Base-by-base conservation (phyloP, 2,329 filamentous ascomycete species). In the Phialocephala sp. region DNA sequence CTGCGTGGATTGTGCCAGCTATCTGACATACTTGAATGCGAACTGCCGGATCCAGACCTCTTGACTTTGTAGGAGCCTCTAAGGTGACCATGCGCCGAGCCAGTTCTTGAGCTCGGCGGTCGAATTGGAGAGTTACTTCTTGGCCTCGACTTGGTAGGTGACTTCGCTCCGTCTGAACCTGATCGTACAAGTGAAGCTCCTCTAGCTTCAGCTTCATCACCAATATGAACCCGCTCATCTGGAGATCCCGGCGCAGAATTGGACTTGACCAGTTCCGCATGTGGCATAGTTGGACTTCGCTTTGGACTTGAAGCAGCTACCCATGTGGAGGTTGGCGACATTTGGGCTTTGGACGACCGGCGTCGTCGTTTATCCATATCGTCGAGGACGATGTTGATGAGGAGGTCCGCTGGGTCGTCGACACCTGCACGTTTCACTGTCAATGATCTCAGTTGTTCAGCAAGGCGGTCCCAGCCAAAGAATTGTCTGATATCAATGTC, bases 401-500 rank as follows among this genome's bases (percentile, higher is more conserved):
- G 83, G 45, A 99, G 86, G 76, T 98, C 95, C 20, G 90, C 90
- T 3, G 93, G 93, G 75, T 99, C 94, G 69, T 97, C 93, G 54
- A 99, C 84, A 69, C 90, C 89, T 63, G 92, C 94, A 72, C 93
- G 89, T 80, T 93, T 97, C 70, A 99, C 83, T 2, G 92, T 95
- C 69, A 99, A 83, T 68, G 93, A 96, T 66, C 93, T 89, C 68
- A 99, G 82, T 77, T 97, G 94, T 76, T 99, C 95, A 9, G 95
- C 91, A 63, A 98, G 81, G 65, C 91, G 89, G 77, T 99, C 94
- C 95, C 95, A 99, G 65, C 95, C 95, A 79, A 93, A 97, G 80
- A 98, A 97, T 73, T 97, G 94, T 68, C 95, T 89, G 76, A 97
- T 97, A 79, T 99, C 95, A 76, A 98, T 91, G 79, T 96, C 94